Evolutionary conservation across 768 basidiomycete genomes (phyloP).

Genomic region (Chalciporus chontae): DNA sequence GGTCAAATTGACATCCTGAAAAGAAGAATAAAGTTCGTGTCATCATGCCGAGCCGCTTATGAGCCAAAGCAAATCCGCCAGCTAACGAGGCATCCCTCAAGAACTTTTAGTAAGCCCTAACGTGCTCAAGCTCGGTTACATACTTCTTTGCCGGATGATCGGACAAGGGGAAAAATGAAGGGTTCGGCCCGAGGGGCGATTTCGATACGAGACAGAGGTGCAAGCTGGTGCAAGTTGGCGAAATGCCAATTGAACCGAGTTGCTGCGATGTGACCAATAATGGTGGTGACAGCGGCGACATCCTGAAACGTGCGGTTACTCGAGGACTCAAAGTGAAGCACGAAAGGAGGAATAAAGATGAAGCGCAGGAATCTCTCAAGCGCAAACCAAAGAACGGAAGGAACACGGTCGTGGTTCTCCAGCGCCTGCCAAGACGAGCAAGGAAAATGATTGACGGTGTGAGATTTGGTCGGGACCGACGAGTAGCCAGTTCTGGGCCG

Average conservation of each 20-base stretch:
- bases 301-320: neutral
- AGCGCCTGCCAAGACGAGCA: too few species aligned
- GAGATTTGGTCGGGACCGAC: too few species aligned
- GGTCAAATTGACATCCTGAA: constrained; percentile 10
- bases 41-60: constrained; percentile 14
- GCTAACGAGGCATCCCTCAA: neutral
- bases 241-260: neutral
- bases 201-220: too few species aligned
- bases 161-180: neutral
- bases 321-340: neutral
- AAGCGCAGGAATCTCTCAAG: too few species aligned
- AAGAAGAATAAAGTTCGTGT: constrained; percentile 19
- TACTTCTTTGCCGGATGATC: neutral
- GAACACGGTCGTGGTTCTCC: too few species aligned
- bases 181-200: neutral
- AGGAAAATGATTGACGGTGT: too few species aligned
- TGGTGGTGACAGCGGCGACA: neutral
- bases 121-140: too few species aligned
- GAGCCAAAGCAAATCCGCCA: constrained; percentile 1
- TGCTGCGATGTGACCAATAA: too few species aligned
- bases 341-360: neutral
- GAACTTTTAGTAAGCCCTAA: too few species aligned
- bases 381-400: too few species aligned
- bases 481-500: too few species aligned
- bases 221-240: too few species aligned